Conservation (phyloP, 345 rosid genomes). For the Salix viminalis region DNA sequence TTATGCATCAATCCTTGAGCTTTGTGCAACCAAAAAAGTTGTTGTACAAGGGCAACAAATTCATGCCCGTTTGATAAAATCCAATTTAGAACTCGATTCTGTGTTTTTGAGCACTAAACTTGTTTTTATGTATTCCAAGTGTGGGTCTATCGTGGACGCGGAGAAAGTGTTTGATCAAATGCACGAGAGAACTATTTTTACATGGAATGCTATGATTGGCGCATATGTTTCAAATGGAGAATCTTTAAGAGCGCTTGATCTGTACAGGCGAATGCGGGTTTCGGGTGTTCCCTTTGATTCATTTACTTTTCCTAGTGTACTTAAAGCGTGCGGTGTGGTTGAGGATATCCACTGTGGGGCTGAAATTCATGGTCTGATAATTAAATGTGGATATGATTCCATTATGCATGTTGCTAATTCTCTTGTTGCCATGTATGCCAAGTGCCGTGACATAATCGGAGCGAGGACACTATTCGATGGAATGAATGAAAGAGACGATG, state of each 20-base stretch:
- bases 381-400: conserved; percentile 46
- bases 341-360: conserved; percentile 41
- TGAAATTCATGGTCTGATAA: conserved; percentile 54
- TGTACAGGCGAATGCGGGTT: conserved; percentile 46
- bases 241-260: conserved; percentile 43
- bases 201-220: conserved; percentile 82
- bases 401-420: conserved; percentile 52
- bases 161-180: conserved; percentile 61
- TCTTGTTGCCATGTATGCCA: conserved; percentile 73
- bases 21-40: conserved; percentile 42
- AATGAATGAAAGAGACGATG: conserved; percentile 43
- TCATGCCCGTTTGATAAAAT: conserved; percentile 53
- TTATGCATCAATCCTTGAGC: conserved; percentile 46
- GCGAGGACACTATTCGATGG: conserved; percentile 62
- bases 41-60: conserved; percentile 46
- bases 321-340: conserved; percentile 59
- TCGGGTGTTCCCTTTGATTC: conserved; percentile 50
- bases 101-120: conserved; percentile 59
- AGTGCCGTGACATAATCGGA: conserved; percentile 52
- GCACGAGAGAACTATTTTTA: conserved; percentile 48
- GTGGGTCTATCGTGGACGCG: conserved; percentile 49
- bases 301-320: conserved; percentile 48
- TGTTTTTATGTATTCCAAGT: conserved; percentile 65
- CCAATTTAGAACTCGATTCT: conserved; percentile 11
- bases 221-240: conserved; percentile 54